Evolutionary conservation across 2,329 filamentous ascomycete genomes (phyloP).

Genomic region (Curvularia sp.): DNA sequence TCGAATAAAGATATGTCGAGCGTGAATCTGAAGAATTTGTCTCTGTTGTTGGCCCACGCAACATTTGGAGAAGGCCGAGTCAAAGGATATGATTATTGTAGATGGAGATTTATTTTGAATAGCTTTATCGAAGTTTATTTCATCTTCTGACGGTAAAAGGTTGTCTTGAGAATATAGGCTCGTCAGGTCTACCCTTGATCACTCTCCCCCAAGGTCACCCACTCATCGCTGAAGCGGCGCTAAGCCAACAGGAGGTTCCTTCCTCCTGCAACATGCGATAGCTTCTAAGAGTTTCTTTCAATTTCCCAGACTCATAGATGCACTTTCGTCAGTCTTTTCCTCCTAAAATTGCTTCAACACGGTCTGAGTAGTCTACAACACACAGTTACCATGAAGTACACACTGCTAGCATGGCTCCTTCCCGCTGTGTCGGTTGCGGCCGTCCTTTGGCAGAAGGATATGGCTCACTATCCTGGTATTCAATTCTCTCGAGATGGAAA

Average conservation of each 20-base stretch:
- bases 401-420: conserved; percentile 23
- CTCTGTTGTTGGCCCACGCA: too few species aligned
- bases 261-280: too few species aligned
- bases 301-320: not conserved
- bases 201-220: not conserved
- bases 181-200: not conserved
- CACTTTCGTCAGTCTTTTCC: not conserved
- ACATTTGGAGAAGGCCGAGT: too few species aligned
- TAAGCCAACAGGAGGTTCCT: not conserved
- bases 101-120: not conserved
- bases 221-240: not conserved
- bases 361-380: not conserved
- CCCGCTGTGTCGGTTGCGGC: conserved; percentile 12
- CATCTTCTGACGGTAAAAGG: not conserved
- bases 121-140: not conserved
- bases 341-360: not conserved
- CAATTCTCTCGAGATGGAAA: conserved; percentile 43
- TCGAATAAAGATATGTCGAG: not conserved
- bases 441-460: conserved; percentile 1
- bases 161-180: not conserved
- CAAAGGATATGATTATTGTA: too few species aligned
- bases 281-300: not conserved
- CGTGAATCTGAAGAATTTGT: not conserved
- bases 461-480: conserved; percentile 33
- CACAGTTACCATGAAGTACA: conserved; percentile 28